Evolutionary conservation across 2,329 filamentous ascomycete genomes (phyloP).

Genomic region (Colletotrichum tofieldiae): DNA sequence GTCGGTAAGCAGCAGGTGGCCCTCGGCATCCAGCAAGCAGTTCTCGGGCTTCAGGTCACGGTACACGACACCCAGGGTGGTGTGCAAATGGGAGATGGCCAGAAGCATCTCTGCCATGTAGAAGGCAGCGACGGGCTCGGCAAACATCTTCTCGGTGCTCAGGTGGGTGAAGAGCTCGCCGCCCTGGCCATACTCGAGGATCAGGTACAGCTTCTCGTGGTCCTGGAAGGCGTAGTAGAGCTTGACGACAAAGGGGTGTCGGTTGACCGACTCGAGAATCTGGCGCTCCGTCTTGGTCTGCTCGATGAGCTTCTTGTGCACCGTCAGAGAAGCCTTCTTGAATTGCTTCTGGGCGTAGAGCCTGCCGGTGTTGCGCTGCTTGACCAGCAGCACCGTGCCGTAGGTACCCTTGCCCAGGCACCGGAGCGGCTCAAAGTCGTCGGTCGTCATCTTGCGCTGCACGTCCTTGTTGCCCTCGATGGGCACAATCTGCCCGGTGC

Average conservation of each 20-base stretch:
- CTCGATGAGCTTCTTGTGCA: conserved; percentile 96
- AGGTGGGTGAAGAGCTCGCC: conserved; percentile 98
- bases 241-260: conserved; percentile 98
- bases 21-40: conserved; percentile 91
- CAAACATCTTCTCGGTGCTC: conserved; percentile 94
- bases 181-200: conserved; percentile 96
- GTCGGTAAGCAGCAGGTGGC: conserved; percentile 94
- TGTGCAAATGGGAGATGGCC: conserved; percentile 92
- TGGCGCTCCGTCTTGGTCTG: conserved; percentile 97
- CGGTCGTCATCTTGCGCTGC: conserved; percentile 88
- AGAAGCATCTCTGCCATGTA: conserved; percentile 99
- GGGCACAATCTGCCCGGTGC: conserved; percentile 59
- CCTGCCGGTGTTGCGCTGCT: conserved; percentile 87
- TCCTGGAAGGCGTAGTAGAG: conserved; percentile 99
- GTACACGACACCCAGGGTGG: conserved; percentile 93
- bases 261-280: conserved; percentile 95
- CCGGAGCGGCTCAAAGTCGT: conserved; percentile 90
- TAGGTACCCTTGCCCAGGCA: conserved; percentile 98
- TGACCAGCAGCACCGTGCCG: conserved; percentile 94
- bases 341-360: conserved; percentile 99
- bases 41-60: conserved; percentile 98
- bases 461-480: conserved; percentile 70
- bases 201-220: conserved; percentile 96
- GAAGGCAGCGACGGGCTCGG: conserved; percentile 90
- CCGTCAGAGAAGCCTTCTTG: conserved; percentile 94